phyloP scores from a whole-genome alignment of 306 rosid species.

The Pyrus bretschneideri region DNA sequence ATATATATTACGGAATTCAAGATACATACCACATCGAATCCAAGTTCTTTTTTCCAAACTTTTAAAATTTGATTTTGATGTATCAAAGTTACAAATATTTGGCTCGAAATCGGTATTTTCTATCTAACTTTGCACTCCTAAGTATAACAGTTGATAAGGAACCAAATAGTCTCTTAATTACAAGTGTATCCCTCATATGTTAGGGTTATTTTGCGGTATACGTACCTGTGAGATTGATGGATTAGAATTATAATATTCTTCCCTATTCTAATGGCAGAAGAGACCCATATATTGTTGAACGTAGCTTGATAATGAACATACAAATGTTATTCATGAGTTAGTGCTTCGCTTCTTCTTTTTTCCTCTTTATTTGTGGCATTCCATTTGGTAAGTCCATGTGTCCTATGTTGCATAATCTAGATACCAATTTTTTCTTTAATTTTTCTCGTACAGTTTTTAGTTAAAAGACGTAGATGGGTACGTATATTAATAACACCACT shows the following conservation, averaged over 20 bases:
- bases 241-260: not conserved
- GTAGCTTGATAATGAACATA: not conserved
- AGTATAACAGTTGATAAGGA: not conserved
- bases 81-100: not conserved
- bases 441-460: not conserved
- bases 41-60: not conserved
- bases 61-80: not conserved
- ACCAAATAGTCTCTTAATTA: not conserved
- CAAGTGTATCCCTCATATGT: not conserved
- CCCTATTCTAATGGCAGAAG: not conserved
- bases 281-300: not conserved
- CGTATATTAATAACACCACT: no score
- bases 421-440: not conserved
- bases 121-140: not conserved
- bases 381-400: constrained; percentile 4
- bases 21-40: not conserved
- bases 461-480: no score
- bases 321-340: not conserved
- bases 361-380: not conserved
- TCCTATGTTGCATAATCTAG: not conserved
- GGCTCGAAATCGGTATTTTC: not conserved
- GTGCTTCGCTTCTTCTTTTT: not conserved
- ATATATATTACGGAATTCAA: no score
- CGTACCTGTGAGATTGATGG: not conserved
- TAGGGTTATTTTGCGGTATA: not conserved